phyloP scores from a whole-genome alignment of 2,329 filamentous ascomycete genomes.

The Arachnomyces sp. region DNA sequence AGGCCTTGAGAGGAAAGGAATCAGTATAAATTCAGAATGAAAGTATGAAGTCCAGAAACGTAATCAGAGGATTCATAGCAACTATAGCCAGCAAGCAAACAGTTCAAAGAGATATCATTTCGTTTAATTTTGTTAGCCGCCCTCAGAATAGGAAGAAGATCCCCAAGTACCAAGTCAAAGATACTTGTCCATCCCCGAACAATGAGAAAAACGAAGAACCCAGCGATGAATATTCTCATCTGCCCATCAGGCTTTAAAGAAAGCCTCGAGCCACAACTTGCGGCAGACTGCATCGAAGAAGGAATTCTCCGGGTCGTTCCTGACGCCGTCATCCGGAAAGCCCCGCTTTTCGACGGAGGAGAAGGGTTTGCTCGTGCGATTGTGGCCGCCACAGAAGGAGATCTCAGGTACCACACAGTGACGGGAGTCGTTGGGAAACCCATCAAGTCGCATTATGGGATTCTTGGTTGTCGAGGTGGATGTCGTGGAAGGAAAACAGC shows the following conservation, averaged over 20 bases:
- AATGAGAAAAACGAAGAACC: constrained; percentile 1
- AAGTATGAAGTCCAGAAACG: too few species aligned
- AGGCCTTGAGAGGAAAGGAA: too few species aligned
- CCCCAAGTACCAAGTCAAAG: too few species aligned
- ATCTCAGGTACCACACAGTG: constrained; percentile 31
- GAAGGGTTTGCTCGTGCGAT: constrained; percentile 46
- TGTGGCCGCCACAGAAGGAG: constrained; percentile 37
- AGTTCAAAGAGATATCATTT: too few species aligned
- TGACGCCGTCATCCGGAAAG: constrained; percentile 39
- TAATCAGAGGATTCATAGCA: too few species aligned
- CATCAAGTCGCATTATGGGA: constrained; percentile 42
- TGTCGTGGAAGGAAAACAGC: constrained; percentile 30
- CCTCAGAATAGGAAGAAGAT: too few species aligned
- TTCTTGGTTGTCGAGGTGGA: constrained; percentile 24
- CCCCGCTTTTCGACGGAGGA: constrained; percentile 47
- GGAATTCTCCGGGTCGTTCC: constrained; percentile 41
- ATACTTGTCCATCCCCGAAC: too few species aligned
- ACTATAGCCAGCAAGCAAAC: too few species aligned
- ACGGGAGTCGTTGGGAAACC: constrained; percentile 39
- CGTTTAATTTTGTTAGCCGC: too few species aligned
- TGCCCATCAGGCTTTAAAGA: constrained; percentile 51
- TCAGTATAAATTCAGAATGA: too few species aligned
- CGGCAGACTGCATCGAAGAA: constrained; percentile 44
- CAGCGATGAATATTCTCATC: constrained; percentile 34
- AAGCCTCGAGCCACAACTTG: constrained; percentile 42